phyloP scores from a whole-genome alignment of 805 yeast species.

The Teunomyces panamensis region DNA sequence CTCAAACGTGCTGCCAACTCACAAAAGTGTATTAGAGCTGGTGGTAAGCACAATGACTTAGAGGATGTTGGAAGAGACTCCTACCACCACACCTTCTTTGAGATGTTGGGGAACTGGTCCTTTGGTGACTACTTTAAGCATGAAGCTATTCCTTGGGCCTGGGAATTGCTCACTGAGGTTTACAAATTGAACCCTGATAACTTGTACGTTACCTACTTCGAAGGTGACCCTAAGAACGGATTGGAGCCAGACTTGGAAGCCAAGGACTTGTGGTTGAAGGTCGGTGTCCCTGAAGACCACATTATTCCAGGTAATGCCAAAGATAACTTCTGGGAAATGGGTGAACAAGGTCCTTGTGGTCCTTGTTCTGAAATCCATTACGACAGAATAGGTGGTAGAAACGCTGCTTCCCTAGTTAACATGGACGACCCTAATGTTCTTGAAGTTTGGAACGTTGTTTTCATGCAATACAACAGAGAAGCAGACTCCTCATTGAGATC shows the following conservation, averaged over 20 bases:
- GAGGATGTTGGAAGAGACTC: slow-evolving; percentile 98
- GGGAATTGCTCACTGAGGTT: slow-evolving; percentile 87
- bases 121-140: slow-evolving; percentile 98
- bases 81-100: slow-evolving; percentile 97
- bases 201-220: slow-evolving; percentile 93
- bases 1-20: slow-evolving; percentile 91
- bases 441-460: slow-evolving; percentile 97
- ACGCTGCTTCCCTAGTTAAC: slow-evolving; percentile 86
- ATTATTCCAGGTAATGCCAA: slow-evolving; percentile 86
- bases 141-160: slow-evolving; percentile 84
- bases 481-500: slow-evolving; percentile 74
- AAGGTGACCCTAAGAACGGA: slow-evolving; percentile 81
- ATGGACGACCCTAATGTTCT: slow-evolving; percentile 97
- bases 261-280: slow-evolving; percentile 75
- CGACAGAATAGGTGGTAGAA: slow-evolving; percentile 98
- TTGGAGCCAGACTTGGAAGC: slow-evolving; percentile 94
- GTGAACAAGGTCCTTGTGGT: slow-evolving; percentile 99
- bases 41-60: slow-evolving; percentile 97
- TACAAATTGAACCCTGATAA: slow-evolving; percentile 78
- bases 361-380: slow-evolving; percentile 98
- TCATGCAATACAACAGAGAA: slow-evolving; percentile 96
- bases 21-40: slow-evolving; percentile 98
- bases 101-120: slow-evolving; percentile 99
- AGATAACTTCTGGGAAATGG: slow-evolving; percentile 99
- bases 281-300: slow-evolving; percentile 89